A percentile compares a stretch with the other conserved stretches of the same genome.
phyloP scores from a whole-genome alignment of 2,329 filamentous ascomycete species.

The Fusarium fujikuroi region DNA sequence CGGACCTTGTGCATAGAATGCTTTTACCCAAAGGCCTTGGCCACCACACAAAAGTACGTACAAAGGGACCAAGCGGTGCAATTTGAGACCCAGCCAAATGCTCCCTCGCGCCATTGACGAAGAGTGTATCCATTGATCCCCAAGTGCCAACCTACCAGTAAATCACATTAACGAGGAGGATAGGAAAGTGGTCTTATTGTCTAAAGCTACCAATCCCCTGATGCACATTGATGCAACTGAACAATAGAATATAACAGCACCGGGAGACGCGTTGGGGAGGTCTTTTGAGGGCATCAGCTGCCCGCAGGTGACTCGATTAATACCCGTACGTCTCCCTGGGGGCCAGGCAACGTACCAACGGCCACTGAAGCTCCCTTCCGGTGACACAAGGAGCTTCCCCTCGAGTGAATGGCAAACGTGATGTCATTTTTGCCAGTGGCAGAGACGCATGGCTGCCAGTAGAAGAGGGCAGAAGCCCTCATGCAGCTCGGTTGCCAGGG shows the following conservation, averaged over 20 bases:
- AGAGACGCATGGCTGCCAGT: too few relatives aligned
- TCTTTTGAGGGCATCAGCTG: background rate
- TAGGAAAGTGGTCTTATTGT: background rate
- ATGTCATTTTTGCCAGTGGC: background rate
- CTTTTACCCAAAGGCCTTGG: background rate
- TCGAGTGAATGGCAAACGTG: too few relatives aligned
- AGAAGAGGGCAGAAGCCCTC: background rate
- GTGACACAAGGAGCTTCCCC: background rate
- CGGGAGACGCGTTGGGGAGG: rapidly evolving
- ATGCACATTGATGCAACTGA: rapidly evolving
- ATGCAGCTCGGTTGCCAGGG: background rate
- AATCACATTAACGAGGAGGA: background rate
- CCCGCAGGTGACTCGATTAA: background rate
- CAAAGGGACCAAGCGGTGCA: rapidly evolving
- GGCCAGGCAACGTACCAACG: background rate
- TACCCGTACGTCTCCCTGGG: background rate
- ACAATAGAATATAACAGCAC: rapidly evolving
- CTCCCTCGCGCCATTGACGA: rapidly evolving
- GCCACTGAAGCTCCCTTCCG: background rate
- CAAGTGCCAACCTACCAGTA: background rate
- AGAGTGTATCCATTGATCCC: background rate
- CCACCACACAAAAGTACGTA: too few relatives aligned
- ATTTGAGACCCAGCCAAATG: rapidly evolving
- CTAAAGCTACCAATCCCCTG: rapidly evolving
- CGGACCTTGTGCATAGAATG: background rate